Base-by-base conservation (phyloP, 2,329 filamentous ascomycete species). In the Fusarium sp. region DNA sequence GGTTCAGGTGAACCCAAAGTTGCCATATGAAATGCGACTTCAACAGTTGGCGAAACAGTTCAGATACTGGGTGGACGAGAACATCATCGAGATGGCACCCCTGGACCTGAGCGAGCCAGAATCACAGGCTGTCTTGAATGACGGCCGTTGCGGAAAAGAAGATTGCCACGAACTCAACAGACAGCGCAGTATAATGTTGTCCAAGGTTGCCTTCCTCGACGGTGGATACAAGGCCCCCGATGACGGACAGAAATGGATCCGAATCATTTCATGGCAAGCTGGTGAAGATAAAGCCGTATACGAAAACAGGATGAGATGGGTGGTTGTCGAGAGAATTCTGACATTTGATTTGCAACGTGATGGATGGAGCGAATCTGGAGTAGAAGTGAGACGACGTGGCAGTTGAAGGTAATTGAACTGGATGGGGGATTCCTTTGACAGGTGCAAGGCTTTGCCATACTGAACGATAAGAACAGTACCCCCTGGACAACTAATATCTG, bases 281-380 rank as follows among this genome's bases (percentile, higher is more conserved):
- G 72, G 77, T 23, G 69, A 77, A 19, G 75, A 76, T 23, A 78
- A 75, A n/a, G 72, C 75, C 19, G 75, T 77, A 3, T 77, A 74
- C 33, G 78, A 79, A 63, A 80, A 82, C 60, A 73, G 78, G 49
- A 80, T 82, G 80, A 78, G 82, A 62, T 83, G 82, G 82, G 79
- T 82, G 35, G 72, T 82, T 28, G 81, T 83, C 13, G 82, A 83
- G 67, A 78, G 82, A 21, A 82, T 80, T 43, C 67, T 83, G 35
- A 83, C 82, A 3, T 83, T 83, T 61, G 81, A 81, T 10, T 70
- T 83, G 42, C 76, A 79, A 19, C 81, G 81, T 75, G 82, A 83
- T 23, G 79, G 77, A n/a, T 77, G 77, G 50, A 78, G 69, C 23
- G 80, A 80, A 43, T 65, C 78, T 23, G 75, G 75, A n/a, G 70